Conservation (phyloP, 345 rosid species). For the Populus davidiana region DNA sequence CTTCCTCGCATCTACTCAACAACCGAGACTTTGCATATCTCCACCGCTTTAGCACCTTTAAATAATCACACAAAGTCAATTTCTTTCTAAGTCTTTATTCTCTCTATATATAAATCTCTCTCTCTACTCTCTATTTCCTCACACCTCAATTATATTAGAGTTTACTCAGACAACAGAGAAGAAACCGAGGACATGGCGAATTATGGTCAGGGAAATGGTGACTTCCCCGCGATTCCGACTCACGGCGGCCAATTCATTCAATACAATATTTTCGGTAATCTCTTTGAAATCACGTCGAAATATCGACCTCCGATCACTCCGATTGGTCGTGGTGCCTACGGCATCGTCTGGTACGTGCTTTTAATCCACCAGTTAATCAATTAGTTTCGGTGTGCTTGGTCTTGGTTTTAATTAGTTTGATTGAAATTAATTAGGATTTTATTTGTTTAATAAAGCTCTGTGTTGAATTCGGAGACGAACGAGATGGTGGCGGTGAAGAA, state of each 20-base stretch:
- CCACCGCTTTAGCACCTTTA: too few species aligned
- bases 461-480: constrained; percentile 82
- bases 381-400: background rate
- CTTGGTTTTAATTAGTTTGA: background rate
- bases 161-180: too few species aligned
- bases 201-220: constrained; percentile 31
- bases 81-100: background rate
- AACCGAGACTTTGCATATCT: background rate
- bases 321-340: constrained; percentile 96
- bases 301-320: constrained; percentile 91
- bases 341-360: constrained; percentile 83
- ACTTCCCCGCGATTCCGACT: constrained; percentile 66
- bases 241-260: constrained; percentile 70
- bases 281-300: constrained; percentile 77
- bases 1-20: constrained; percentile 59
- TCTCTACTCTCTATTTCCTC: background rate
- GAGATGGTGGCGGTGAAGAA: constrained; percentile 97
- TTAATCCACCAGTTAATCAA: background rate
- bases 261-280: constrained; percentile 76
- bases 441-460: constrained; percentile 50
- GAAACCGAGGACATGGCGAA: constrained; percentile 31
- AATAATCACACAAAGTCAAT: background rate
- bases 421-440: background rate
- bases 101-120: background rate
- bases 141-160: background rate